These are phyloP conservation scores for Kokia cookei DNA, from an alignment of 441 rosid species.

Conservation along the genomic window DNA sequence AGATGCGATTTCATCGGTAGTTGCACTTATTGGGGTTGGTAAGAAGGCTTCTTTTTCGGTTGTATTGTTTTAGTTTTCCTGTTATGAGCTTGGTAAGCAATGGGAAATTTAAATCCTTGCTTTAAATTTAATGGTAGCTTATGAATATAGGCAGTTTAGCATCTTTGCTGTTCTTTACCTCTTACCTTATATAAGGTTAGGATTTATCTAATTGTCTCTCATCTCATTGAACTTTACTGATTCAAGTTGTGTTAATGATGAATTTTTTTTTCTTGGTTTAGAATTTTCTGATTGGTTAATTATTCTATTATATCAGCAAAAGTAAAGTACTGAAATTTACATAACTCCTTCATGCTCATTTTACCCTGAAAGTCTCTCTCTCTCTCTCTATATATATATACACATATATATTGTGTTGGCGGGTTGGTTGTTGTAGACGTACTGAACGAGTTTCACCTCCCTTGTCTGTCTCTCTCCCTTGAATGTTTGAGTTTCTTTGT, in stretches of 20 bases:
- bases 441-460: not conserved
- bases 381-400: not conserved
- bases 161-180: not conserved
- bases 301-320: not conserved
- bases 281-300: not conserved
- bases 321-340: not conserved
- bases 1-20: conserved; percentile 88
- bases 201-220: no score
- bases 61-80: conserved; percentile 13
- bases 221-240: not conserved
- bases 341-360: not conserved
- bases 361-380: not conserved
- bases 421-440: not conserved
- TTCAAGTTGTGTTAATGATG: not conserved
- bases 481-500: not conserved
- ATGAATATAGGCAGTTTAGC: not conserved
- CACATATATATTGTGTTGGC: not conserved
- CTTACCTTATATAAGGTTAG: not conserved
- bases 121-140: not conserved
- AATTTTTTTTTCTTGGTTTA: not conserved
- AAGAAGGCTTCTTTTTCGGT: conserved; percentile 30
- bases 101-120: not conserved
- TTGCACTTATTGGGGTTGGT: conserved; percentile 89
- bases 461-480: not conserved
- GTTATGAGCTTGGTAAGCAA: not conserved